Conservation (phyloP, 305 asterid species). For the Euphrasia arctica region DNA sequence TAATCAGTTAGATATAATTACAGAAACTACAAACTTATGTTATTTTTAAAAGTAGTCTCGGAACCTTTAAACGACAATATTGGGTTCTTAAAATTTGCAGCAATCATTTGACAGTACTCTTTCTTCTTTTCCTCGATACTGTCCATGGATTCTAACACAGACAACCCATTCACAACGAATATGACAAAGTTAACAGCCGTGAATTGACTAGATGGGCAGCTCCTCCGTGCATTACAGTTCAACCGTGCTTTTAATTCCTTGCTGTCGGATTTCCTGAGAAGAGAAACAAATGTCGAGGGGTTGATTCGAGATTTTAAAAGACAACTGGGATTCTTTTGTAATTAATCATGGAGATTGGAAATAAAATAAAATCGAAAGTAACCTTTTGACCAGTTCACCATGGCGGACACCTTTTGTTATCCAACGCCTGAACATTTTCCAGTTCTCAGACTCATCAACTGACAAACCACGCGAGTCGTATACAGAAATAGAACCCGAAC, state of each 20-base stretch:
- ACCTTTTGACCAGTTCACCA: slow-evolving; percentile 68
- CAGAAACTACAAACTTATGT: background rate
- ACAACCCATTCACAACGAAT: slow-evolving; percentile 73
- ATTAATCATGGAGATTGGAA: background rate
- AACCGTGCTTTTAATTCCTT: slow-evolving; percentile 30
- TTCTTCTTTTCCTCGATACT: slow-evolving; percentile 30
- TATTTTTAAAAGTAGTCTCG: background rate
- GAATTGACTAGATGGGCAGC: slow-evolving; percentile 22
- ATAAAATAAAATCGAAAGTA: background rate
- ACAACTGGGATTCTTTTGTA: background rate
- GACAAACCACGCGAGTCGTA: slow-evolving; percentile 71
- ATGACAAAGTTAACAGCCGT: slow-evolving; percentile 55
- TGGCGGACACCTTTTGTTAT: slow-evolving; percentile 63
- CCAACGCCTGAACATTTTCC: slow-evolving; percentile 46
- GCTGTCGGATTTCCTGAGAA: slow-evolving; percentile 58
- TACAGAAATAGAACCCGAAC: slow-evolving; percentile 54
- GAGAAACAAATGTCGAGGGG: background rate
- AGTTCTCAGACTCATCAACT: slow-evolving; percentile 42
- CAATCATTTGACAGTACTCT: slow-evolving; percentile 39
- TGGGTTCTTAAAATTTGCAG: slow-evolving; percentile 46
- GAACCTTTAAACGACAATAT: slow-evolving; percentile 63
- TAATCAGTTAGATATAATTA: too few species aligned
- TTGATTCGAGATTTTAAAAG: background rate
- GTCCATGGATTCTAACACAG: slow-evolving; percentile 58
- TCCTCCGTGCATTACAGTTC: slow-evolving; percentile 39